A percentile compares a stretch with the other conserved stretches of the same genome.
Conservation (phyloP, 768 basidiomycete species). For the Melanogaster broomeanus region DNA sequence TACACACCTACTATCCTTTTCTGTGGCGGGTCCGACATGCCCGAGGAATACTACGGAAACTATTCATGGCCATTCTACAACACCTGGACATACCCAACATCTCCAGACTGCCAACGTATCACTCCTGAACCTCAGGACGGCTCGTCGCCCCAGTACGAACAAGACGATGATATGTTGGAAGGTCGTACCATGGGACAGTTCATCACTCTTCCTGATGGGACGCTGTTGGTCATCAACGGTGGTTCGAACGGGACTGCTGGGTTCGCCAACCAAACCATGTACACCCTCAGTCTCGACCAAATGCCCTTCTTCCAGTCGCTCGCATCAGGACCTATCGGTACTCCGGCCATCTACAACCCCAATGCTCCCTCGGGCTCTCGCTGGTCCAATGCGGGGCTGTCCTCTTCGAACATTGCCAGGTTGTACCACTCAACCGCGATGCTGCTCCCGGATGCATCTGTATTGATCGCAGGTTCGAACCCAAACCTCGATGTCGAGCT, state of each 20-base stretch:
- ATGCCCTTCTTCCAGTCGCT: slow-evolving; percentile 77
- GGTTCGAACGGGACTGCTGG: slow-evolving; percentile 87
- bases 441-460: slow-evolving; percentile 84
- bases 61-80: slow-evolving; percentile 73
- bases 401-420: slow-evolving; percentile 65
- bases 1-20: slow-evolving; percentile 81
- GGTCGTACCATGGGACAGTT: slow-evolving; percentile 92
- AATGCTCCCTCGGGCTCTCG: slow-evolving; percentile 66
- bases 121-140: slow-evolving; percentile 83
- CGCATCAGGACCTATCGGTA: slow-evolving; percentile 76
- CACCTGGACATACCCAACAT: slow-evolving; percentile 72
- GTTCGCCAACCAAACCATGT: slow-evolving; percentile 61
- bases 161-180: slow-evolving; percentile 76
- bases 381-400: slow-evolving; percentile 71
- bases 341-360: slow-evolving; percentile 85
- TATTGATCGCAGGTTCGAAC: slow-evolving; percentile 90
- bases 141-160: slow-evolving; percentile 54
- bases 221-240: slow-evolving; percentile 81
- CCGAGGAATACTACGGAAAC: slow-evolving; percentile 71
- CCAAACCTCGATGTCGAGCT: slow-evolving; percentile 84
- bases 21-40: slow-evolving; percentile 87
- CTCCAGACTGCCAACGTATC: slow-evolving; percentile 76
- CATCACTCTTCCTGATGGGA: slow-evolving; percentile 78
- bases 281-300: slow-evolving; percentile 38
- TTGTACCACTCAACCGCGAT: slow-evolving; percentile 92